A percentile compares a stretch with the other conserved stretches of the same genome.
These are phyloP conservation scores for Diplodia sapinea DNA, from an alignment of 2,329 filamentous ascomycete genomes.

Conservation along the genomic window DNA sequence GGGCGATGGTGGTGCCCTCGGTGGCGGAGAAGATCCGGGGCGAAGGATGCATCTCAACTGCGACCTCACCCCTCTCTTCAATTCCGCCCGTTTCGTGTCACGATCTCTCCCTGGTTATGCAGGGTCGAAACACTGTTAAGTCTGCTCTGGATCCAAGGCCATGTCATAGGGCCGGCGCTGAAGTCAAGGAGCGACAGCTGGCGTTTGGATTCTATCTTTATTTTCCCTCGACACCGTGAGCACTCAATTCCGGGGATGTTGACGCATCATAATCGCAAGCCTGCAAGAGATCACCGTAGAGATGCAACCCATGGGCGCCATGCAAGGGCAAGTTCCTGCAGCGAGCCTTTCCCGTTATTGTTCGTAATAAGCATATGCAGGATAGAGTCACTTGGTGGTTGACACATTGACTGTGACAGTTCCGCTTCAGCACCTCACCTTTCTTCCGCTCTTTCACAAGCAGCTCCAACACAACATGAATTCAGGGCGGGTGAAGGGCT, in stretches of 20 bases:
- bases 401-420: slow-evolving; percentile 1
- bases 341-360: neutral
- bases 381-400: neutral
- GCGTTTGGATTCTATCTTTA: neutral
- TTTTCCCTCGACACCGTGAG: neutral
- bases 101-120: neutral
- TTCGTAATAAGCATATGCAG: neutral
- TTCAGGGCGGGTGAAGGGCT: too few relatives aligned
- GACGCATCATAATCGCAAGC: neutral
- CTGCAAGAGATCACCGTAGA: neutral
- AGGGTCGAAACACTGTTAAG: slow-evolving; percentile 1
- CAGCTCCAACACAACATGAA: neutral
- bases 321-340: neutral
- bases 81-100: neutral
- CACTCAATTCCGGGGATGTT: neutral
- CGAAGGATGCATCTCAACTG: neutral
- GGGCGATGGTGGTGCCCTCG: slow-evolving; percentile 14
- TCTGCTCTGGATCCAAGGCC: neutral
- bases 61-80: slow-evolving; percentile 4
- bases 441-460: neutral
- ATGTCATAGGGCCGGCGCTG: neutral
- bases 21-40: slow-evolving; percentile 12
- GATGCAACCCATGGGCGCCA: neutral
- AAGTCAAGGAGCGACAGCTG: neutral
- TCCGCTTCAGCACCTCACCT: neutral